These are phyloP conservation scores for Debaryomyces singareniensis DNA, from an alignment of 1,139 yeast genomes.

Conservation along the genomic window DNA sequence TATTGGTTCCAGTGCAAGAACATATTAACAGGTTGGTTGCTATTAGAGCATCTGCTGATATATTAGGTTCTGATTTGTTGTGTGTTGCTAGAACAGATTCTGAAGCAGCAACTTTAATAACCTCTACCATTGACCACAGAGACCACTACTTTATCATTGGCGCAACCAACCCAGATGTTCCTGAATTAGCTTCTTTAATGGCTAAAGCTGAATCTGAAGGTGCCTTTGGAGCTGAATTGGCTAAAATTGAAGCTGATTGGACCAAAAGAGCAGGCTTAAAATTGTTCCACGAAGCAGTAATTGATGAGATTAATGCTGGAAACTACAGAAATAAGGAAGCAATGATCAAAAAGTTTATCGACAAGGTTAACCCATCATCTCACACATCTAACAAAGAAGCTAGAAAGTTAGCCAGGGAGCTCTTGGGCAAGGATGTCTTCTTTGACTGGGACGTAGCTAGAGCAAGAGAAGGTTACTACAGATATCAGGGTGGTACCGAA, in stretches of 20 bases:
- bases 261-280: conserved; percentile 74
- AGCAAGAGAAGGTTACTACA: conserved; percentile 95
- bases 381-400: conserved; percentile 78
- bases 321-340: conserved; percentile 56
- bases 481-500: conserved; percentile 94
- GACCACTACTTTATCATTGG: conserved; percentile 93
- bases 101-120: conserved; percentile 92
- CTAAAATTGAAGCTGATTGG: conserved; percentile 80
- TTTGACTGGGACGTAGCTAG: conserved; percentile 97
- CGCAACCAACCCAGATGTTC: conserved; percentile 76
- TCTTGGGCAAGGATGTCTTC: conserved; percentile 78
- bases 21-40: conserved; percentile 92
- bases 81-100: conserved; percentile 95
- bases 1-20: conserved; percentile 94
- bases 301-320: conserved; percentile 70
- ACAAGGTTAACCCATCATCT: conserved; percentile 68
- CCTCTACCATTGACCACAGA: conserved; percentile 89
- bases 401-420: conserved; percentile 64
- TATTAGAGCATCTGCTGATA: conserved; percentile 93
- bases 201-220: conserved; percentile 76
- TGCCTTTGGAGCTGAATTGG: conserved; percentile 63
- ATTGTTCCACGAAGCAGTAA: conserved; percentile 87
- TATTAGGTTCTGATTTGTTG: conserved; percentile 78
- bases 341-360: conserved; percentile 60
- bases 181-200: conserved; percentile 73